Percentiles rank a stretch among this genome's conserved stretches.
These are phyloP conservation scores for Lactarius sp. DNA, from an alignment of 768 basidiomycete genomes.

Conservation along the genomic window DNA sequence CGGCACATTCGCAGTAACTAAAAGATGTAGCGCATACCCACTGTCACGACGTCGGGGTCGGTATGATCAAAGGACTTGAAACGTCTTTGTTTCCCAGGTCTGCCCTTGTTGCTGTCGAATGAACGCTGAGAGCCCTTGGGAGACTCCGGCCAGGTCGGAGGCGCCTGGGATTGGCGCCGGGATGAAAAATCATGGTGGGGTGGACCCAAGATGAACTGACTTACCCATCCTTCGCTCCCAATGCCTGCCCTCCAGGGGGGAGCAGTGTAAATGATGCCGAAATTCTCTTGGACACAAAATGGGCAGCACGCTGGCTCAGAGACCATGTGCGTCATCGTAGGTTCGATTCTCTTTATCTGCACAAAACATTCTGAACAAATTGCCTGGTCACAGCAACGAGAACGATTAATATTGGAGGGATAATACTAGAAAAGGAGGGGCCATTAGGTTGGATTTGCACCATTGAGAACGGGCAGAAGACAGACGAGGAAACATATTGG, in stretches of 20 bases:
- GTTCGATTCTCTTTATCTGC: conserved; percentile 95
- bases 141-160: conserved; percentile 50
- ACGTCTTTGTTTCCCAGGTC: conserved; percentile 49
- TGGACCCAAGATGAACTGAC: conserved; percentile 29
- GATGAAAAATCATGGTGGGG: conserved; percentile 17
- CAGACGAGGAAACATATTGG: conserved; percentile 96
- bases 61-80: conserved; percentile 87
- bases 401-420: conserved; percentile 94
- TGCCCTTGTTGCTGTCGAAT: conserved; percentile 20
- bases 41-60: conserved; percentile 87
- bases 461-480: conserved; percentile 28
- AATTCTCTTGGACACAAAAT: conserved; percentile 96
- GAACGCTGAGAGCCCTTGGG: conserved; percentile 44
- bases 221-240: conserved; percentile 65
- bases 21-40: conserved; percentile 47
- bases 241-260: conserved; percentile 79
- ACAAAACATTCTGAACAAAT: conserved; percentile 99
- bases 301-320: conserved; percentile 97
- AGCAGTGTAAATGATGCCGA: conserved; percentile 84
- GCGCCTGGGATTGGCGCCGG: conserved; percentile 13
- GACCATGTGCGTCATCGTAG: conserved; percentile 90
- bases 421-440: conserved; percentile 63
- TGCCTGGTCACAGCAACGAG: conserved; percentile 96
- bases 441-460: conserved; percentile 16
- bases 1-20: conserved; percentile 4